Base-by-base conservation (phyloP, 169 alveolate species). In the Plasmodium billcollinsi region DNA sequence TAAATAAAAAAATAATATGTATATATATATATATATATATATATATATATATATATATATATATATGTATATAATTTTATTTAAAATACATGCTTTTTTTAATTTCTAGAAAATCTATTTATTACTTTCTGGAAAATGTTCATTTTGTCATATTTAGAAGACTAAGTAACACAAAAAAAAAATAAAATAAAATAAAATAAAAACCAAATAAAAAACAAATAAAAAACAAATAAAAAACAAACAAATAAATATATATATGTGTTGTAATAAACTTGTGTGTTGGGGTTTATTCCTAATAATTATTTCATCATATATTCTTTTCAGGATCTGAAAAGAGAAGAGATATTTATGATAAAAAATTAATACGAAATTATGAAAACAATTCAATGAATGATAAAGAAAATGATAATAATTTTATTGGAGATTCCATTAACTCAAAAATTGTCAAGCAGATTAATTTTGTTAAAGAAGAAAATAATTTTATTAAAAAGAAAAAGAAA, bases 401-500 rank as follows among this genome's bases (percentile, higher is more conserved):
- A 52, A 69, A 80, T 43, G 26, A 61, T 21, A 80, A 24, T 72
- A 80, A 80, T 71, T 80, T 80, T 50, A 80, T 80, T 47, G 83
- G 85, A 33, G 91, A 80, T 61, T 29, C 11, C 8, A 80, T 56
- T 18, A 80, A 80, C 43, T 54, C 12, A 1, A 71, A 62, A 39
- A 72, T 80, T 33, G 91, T 80, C 21, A 69, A 59, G 21, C 83
- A 80, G n/a, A 59, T 80, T 62, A 71, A 67, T 52, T 67, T 80
- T 69, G 91, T 80, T 47, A 67, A 71, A 15, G 91, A 80, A 3
- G 91, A 80, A 56, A 71, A 69, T 61, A 49, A 80, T 71, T 80
- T 58, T 49, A 52, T 80, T 12, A 80, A 80, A 71, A 70, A 80
- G 62, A 80, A 80, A 69, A 80, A 80, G 56, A 80, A 70, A 59